These are phyloP conservation scores for Xylariales sp. DNA, from an alignment of 2,329 filamentous ascomycete genomes.

Conservation along the genomic window DNA sequence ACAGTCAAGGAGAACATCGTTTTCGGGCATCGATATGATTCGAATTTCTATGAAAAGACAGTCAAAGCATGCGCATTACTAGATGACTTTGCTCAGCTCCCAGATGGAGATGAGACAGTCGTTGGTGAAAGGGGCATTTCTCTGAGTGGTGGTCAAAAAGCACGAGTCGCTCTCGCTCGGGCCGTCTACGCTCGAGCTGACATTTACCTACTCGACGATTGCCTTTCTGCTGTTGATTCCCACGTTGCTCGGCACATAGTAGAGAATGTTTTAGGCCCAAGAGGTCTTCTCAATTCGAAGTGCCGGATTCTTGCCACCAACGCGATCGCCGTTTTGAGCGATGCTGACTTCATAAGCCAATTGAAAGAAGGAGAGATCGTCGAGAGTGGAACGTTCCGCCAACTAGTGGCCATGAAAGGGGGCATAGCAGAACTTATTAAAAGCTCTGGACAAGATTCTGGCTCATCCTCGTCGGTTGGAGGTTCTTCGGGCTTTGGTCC, in stretches of 20 bases:
- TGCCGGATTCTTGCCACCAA: conserved; percentile 95
- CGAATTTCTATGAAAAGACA: conserved; percentile 92
- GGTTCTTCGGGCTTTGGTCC: conserved; percentile 52
- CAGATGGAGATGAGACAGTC: conserved; percentile 95
- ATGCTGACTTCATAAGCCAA: conserved; percentile 89
- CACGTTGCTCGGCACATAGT: conserved; percentile 96
- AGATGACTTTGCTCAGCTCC: conserved; percentile 91
- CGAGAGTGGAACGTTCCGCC: conserved; percentile 89
- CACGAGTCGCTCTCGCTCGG: conserved; percentile 88
- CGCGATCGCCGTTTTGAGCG: conserved; percentile 88
- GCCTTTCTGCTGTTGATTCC: conserved; percentile 96
- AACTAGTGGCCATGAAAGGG: conserved; percentile 93
- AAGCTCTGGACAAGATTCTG: conserved; percentile 72
- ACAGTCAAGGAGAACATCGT: conserved; percentile 97
- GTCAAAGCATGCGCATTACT: conserved; percentile 89
- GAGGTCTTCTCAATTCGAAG: conserved; percentile 84
- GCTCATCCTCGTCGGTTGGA: conserved; percentile 51
- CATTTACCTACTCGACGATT: conserved; percentile 93
- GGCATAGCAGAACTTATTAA: conserved; percentile 87
- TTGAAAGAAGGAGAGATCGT: conserved; percentile 84
- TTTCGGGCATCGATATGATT: conserved; percentile 94
- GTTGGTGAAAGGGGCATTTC: conserved; percentile 98
- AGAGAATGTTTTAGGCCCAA: conserved; percentile 88
- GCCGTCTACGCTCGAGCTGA: conserved; percentile 98
- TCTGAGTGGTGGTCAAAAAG: conserved; percentile 94